Percentiles rank a stretch among this genome's conserved stretches.
These are phyloP conservation scores for Phytophthora niederhauseri DNA, from an alignment of 352 stramenopile species.

Conservation along the genomic window DNA sequence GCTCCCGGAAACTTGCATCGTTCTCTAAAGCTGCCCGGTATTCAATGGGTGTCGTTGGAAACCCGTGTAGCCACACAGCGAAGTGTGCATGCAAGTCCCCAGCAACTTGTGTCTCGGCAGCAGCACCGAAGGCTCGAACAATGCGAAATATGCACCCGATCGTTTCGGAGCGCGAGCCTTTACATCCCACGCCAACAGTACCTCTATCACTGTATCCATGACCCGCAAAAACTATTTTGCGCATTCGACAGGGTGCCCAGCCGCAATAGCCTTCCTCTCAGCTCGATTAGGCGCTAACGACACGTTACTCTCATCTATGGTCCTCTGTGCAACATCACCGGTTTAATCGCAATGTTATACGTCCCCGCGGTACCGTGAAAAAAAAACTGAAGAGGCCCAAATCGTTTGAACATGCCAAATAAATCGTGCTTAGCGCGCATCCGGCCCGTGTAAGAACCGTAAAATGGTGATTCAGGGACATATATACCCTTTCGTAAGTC, in stretches of 20 bases:
- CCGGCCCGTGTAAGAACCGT: conserved; percentile 26
- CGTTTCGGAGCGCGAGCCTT: not conserved
- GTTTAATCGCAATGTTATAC: conserved; percentile 9
- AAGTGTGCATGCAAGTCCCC: conserved; percentile 37
- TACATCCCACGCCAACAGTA: conserved; percentile 24
- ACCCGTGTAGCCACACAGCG: conserved; percentile 35
- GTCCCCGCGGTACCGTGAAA: conserved; percentile 25
- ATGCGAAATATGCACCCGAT: conserved; percentile 28
- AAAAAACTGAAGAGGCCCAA: conserved; percentile 32
- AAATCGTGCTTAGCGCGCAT: conserved; percentile 20
- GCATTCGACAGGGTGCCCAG: conserved; percentile 25
- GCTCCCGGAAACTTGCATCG: not conserved
- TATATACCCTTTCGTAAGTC: conserved; percentile 28
- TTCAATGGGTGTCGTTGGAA: conserved; percentile 14
- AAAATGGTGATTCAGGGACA: conserved; percentile 19
- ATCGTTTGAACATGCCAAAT: conserved; percentile 32
- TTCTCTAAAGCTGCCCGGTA: not conserved
- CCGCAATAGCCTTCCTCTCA: conserved; percentile 17
- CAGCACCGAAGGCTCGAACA: conserved; percentile 27
- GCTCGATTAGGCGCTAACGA: not conserved
- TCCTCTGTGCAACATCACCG: not conserved
- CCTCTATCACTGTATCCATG: conserved; percentile 24
- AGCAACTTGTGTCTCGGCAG: conserved; percentile 33
- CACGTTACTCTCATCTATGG: not conserved
- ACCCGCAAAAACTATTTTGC: conserved; percentile 32